Evolutionary conservation across 352 stramenopile genomes (phyloP).

Genomic region (Phytophthora ramorum): DNA sequence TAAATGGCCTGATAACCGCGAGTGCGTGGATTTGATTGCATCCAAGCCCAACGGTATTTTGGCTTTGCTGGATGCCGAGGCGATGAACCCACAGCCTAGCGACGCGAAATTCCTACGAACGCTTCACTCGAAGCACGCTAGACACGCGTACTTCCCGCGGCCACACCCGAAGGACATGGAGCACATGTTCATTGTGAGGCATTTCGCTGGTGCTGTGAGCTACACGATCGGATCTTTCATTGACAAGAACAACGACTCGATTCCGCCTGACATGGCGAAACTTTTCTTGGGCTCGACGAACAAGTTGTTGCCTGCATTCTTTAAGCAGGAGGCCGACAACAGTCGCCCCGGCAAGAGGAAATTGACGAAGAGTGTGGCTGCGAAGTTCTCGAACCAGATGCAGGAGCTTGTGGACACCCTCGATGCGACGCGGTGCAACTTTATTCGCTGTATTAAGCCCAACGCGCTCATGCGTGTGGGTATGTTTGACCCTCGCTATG

Average conservation of each 20-base stretch:
- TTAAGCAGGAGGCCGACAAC: slow-evolving; percentile 66
- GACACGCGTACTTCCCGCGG: slow-evolving; percentile 86
- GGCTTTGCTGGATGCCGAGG: slow-evolving; percentile 84
- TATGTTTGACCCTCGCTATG: slow-evolving; percentile 88
- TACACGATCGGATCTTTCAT: slow-evolving; percentile 93
- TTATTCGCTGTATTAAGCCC: slow-evolving; percentile 93
- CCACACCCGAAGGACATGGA: slow-evolving; percentile 92
- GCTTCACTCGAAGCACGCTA: slow-evolving; percentile 86
- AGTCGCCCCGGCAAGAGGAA: slow-evolving; percentile 80
- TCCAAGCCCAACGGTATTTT: slow-evolving; percentile 86
- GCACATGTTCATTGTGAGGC: slow-evolving; percentile 89
- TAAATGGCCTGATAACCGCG: slow-evolving; percentile 92
- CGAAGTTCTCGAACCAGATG: slow-evolving; percentile 90
- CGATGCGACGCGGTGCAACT: slow-evolving; percentile 86
- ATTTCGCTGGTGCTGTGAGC: slow-evolving; percentile 90
- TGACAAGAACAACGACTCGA: slow-evolving; percentile 93
- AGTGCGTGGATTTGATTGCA: slow-evolving; percentile 91
- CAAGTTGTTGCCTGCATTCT: slow-evolving; percentile 68
- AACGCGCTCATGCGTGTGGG: slow-evolving; percentile 82
- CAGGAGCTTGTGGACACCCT: slow-evolving; percentile 88
- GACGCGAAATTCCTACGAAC: slow-evolving; percentile 88
- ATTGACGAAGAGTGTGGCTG: slow-evolving; percentile 71
- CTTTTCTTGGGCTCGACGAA: slow-evolving; percentile 82
- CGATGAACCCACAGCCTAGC: slow-evolving; percentile 90
- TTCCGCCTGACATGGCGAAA: slow-evolving; percentile 84